Evolutionary conservation across 305 asterid species (phyloP).

Genomic region (Solanum hybrid): DNA sequence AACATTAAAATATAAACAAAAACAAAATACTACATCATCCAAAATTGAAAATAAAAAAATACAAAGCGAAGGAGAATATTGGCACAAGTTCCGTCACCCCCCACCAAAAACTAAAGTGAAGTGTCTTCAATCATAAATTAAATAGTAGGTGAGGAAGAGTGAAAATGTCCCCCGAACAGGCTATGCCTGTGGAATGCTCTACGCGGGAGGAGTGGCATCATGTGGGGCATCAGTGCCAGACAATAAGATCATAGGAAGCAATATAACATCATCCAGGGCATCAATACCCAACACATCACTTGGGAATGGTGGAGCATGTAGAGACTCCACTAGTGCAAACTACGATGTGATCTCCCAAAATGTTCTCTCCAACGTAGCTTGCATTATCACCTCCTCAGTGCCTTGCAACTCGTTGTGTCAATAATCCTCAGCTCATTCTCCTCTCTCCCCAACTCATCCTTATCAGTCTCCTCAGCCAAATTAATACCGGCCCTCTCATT

Average conservation of each 20-base stretch:
- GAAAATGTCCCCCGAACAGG: not conserved
- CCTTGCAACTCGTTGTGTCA: not conserved
- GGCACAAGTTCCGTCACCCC: not conserved
- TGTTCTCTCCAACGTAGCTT: not conserved
- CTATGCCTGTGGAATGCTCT: not conserved
- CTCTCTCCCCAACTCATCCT: not conserved
- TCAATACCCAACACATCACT: not conserved
- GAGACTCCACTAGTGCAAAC: not conserved
- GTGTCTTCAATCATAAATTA: not conserved
- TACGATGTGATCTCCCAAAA: not conserved
- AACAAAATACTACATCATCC: not conserved
- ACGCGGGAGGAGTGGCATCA: not conserved
- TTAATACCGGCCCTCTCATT: not conserved
- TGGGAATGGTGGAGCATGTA: not conserved
- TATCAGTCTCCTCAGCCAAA: not conserved
- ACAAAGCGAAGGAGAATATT: not conserved
- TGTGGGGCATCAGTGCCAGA: not conserved
- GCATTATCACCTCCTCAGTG: not conserved
- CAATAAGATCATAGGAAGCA: not conserved
- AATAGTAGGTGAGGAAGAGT: not conserved
- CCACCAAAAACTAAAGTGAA: not conserved
- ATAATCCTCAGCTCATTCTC: not conserved
- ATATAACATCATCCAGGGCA: not conserved
- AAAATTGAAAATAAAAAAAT: not conserved
- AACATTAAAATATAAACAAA: too few relatives aligned